Conservation (phyloP, 495 filamentous ascomycete genomes). For the Penicillium cataractarum region DNA sequence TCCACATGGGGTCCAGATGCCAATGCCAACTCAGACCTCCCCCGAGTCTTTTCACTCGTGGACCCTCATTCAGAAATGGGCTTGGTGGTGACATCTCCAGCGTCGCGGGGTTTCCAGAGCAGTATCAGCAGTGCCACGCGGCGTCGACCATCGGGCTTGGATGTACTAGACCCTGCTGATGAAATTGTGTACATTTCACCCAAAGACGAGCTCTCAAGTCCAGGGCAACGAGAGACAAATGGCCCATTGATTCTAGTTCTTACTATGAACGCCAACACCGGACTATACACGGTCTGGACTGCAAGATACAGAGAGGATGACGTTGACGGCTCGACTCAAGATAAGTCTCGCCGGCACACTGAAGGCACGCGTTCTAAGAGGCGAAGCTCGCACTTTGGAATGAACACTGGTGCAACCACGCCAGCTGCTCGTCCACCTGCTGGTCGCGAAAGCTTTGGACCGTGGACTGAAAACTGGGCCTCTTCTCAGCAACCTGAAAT, state of each 20-base stretch:
- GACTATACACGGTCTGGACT: constrained; percentile 78
- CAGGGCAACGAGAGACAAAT: constrained; percentile 17
- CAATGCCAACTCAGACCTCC: constrained; percentile 61
- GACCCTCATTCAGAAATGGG: constrained; percentile 89
- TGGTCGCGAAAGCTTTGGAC: constrained; percentile 61
- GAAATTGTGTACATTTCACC: constrained; percentile 79
- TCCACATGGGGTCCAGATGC: constrained; percentile 33
- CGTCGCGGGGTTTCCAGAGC: constrained; percentile 37
- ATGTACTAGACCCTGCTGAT: constrained; percentile 67
- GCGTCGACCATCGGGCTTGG: constrained; percentile 41
- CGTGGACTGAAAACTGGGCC: constrained; percentile 41
- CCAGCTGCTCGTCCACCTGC: constrained; percentile 60
- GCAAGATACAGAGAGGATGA: constrained; percentile 67
- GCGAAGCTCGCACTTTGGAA: constrained; percentile 84
- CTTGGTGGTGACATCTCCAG: constrained; percentile 66
- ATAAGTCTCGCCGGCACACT: constrained; percentile 49
- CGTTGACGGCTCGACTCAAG: constrained; percentile 52
- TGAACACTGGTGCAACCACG: constrained; percentile 78
- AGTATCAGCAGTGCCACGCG: constrained; percentile 30
- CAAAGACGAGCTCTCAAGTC: constrained; percentile 51
- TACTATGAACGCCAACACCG: constrained; percentile 74
- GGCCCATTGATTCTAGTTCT: constrained; percentile 73
- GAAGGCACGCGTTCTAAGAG: constrained; percentile 65
- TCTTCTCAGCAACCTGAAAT: constrained; percentile 36
- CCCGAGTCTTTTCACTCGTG: constrained; percentile 80